These are phyloP conservation scores for Picea glauca DNA, from an alignment of 75 land plant species.

Conservation along the genomic window DNA sequence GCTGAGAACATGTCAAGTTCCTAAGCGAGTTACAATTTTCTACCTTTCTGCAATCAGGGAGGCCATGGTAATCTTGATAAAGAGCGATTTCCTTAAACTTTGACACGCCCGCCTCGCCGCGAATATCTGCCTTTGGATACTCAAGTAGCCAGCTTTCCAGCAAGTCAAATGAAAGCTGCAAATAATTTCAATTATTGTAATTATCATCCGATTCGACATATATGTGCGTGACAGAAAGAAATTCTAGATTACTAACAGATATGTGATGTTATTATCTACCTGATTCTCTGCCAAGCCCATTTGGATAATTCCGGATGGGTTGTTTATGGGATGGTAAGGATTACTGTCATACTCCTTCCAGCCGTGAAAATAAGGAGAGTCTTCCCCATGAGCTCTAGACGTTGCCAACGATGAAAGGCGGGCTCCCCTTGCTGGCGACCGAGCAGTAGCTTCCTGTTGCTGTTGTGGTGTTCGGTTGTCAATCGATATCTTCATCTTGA, in stretches of 20 bases:
- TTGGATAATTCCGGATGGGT: slow-evolving; percentile 56
- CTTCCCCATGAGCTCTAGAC: slow-evolving; percentile 16
- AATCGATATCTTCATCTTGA: too few species aligned
- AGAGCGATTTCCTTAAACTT: slow-evolving; percentile 14
- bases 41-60: slow-evolving; percentile 27
- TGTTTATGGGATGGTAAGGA: slow-evolving; percentile 30
- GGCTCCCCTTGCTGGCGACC: too few species aligned
- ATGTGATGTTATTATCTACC: slow-evolving; percentile 14
- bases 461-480: too few species aligned
- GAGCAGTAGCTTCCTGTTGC: too few species aligned
- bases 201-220: too few species aligned
- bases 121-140: slow-evolving; percentile 25
- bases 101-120: slow-evolving; percentile 11
- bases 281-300: slow-evolving; percentile 49
- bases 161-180: slow-evolving; percentile 29
- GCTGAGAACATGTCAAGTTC: background rate
- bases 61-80: slow-evolving; percentile 34
- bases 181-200: background rate
- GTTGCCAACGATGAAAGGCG: slow-evolving; percentile 16
- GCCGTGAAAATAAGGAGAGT: slow-evolving; percentile 38
- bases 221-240: too few species aligned
- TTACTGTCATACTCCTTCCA: slow-evolving; percentile 35
- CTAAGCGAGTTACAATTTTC: background rate
- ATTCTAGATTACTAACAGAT: too few species aligned
- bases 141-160: slow-evolving; percentile 24